Evolutionary conservation across 2,329 filamentous ascomycete species (phyloP), one percentile per base, ranked within the genome.

Genomic region (Ampelomyces quisqualis): DNA sequence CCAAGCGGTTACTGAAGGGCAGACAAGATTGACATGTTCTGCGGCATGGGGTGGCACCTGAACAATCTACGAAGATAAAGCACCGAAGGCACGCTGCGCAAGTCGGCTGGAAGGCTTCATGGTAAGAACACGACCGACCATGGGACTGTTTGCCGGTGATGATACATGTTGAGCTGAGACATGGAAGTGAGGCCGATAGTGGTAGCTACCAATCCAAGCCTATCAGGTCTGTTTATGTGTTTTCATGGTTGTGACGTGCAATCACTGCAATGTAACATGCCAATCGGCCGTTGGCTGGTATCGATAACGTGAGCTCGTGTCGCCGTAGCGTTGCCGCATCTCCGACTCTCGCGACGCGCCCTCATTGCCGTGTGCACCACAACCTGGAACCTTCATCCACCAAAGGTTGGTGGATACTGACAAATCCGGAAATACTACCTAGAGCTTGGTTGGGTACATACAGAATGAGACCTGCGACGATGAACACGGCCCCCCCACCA

Each of bases 1-100:
- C 93, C 65, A 96, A 97, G 85, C 81, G 93, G 70, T 82, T 98
- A 83, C 78, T 98, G 71, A 97, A 97, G 83, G 90, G 90, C 68
- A 84, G 90, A 77, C 91, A 97, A 77, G 91, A 97, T 46, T 77
- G 72, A 69, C 57, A 36, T 40, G 49, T 37, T 40, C 15, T 14
- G 39, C 47, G 47, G 39, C 34, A 47, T 29, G 35, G 35, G 34
- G 39, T 43, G 34, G 38, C 40, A 32, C 19, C 45, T 43, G 7
- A 28, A 55, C 37, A 46, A 46, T 50, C 34, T 37, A 51, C 43
- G 38, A 52, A 33, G 14, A 19, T 26, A 19, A 17, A 42, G 39
- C 14, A 37, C 13, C 43, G 22, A 29, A 29, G 19, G 27, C 24
- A 15, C 15, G 38, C 15, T 23, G 10, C 5, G 9, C 19, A 34